These are phyloP conservation scores for Penium margaritaceum DNA, from an alignment of 139 green algal species.

Conservation along the genomic window DNA sequence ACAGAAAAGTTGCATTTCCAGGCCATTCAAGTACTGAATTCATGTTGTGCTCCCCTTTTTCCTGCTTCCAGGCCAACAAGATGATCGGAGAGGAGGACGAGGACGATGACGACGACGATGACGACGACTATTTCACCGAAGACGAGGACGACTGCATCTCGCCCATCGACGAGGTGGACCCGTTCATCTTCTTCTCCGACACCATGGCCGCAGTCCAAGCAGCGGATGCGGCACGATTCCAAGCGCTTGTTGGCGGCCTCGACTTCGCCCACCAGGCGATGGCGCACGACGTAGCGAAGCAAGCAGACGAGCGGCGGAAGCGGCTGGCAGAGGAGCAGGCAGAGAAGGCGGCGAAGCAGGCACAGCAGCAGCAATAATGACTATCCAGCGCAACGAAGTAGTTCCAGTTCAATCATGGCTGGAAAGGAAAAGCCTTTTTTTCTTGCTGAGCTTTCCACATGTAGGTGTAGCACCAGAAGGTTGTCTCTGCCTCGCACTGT, in stretches of 20 bases:
- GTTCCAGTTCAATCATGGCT: no score
- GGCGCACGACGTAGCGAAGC: slow-evolving; percentile 16
- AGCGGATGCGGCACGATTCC: slow-evolving; percentile 3
- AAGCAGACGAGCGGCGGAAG: slow-evolving; percentile 29
- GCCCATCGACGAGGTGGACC: slow-evolving; percentile 42
- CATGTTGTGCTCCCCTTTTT: no score
- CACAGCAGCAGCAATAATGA: no score
- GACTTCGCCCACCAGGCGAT: slow-evolving; percentile 38
- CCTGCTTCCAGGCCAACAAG: slow-evolving; percentile 24
- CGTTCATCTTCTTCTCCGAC: slow-evolving; percentile 49
- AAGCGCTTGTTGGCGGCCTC: slow-evolving; percentile 15
- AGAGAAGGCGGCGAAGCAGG: slow-evolving; percentile 27
- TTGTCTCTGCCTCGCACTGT: no score
- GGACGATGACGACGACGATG: slow-evolving; percentile 33
- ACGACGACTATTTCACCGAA: slow-evolving; percentile 3
- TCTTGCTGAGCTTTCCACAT: no score
- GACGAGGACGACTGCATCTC: slow-evolving; percentile 46
- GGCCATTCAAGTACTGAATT: no score
- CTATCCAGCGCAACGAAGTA: no score
- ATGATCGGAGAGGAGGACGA: slow-evolving; percentile 14
- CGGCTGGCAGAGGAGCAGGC: slow-evolving; percentile 29
- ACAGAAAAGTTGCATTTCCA: no score
- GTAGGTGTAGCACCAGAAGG: no score
- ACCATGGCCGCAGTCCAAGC: slow-evolving; percentile 29
- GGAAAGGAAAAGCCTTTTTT: no score